A percentile compares a stretch with the other conserved stretches of the same genome.
These are phyloP conservation scores for Cladorrhinum sp. DNA, from an alignment of 2,329 filamentous ascomycete species.

Conservation along the genomic window DNA sequence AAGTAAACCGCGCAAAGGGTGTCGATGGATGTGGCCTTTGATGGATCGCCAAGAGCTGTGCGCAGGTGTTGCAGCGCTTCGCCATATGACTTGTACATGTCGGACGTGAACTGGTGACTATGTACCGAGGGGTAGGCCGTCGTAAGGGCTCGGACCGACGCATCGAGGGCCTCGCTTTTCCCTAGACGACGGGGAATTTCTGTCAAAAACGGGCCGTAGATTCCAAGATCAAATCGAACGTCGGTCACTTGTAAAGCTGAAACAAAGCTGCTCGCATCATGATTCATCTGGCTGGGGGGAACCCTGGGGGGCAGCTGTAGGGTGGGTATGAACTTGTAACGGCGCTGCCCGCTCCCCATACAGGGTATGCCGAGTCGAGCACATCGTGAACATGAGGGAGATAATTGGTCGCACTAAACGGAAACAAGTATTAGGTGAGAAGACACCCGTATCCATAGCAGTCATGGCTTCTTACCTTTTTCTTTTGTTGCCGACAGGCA, in stretches of 20 bases:
- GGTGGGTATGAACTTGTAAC: slow-evolving; percentile 46
- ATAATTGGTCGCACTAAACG: slow-evolving; percentile 43
- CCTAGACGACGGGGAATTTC: slow-evolving; percentile 46
- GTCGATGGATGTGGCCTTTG: slow-evolving; percentile 30
- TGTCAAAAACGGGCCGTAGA: slow-evolving; percentile 45
- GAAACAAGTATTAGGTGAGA: slow-evolving; percentile 24
- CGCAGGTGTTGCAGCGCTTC: slow-evolving; percentile 32
- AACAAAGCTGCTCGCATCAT: slow-evolving; percentile 27
- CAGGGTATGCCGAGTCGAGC: slow-evolving; percentile 43
- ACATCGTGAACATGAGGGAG: slow-evolving; percentile 45
- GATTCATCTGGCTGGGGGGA: slow-evolving; percentile 34
- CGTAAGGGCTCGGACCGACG: slow-evolving; percentile 33
- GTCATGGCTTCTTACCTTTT: slow-evolving; percentile 41
- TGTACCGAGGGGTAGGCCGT: slow-evolving; percentile 28
- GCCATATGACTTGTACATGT: slow-evolving; percentile 30
- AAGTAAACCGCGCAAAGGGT: slow-evolving; percentile 39
- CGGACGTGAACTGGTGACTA: slow-evolving; percentile 24
- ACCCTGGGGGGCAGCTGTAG: slow-evolving; percentile 1
- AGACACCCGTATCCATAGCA: not conserved
- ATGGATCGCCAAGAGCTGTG: slow-evolving; percentile 29
- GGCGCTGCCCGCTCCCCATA: slow-evolving; percentile 44
- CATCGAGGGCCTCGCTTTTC: slow-evolving; percentile 44
- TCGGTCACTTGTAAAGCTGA: slow-evolving; percentile 39
- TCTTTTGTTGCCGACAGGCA: slow-evolving; percentile 51
- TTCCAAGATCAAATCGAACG: slow-evolving; percentile 45